Base-by-base conservation (phyloP, 169 alveolate species). In the Babesia divergens region DNA sequence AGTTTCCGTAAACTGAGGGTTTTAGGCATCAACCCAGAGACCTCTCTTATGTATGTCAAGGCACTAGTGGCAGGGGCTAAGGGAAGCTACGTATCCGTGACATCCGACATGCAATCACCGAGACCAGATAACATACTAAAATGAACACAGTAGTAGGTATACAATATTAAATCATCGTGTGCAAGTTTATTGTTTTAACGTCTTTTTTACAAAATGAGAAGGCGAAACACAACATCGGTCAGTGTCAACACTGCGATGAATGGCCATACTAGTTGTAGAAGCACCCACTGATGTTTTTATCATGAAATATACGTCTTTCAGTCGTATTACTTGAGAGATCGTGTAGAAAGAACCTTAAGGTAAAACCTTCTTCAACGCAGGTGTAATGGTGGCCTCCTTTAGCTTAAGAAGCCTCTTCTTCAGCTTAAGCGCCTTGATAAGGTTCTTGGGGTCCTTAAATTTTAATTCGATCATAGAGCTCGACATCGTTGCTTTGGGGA, bases 11-110 rank as follows among this genome's bases (percentile, higher is more conserved):
- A 80, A 38, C 59, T 91, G 34, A 84, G 84, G 74, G 90, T 96
- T 22, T 85, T 94, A 28, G 97, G 96, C 22, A 74, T 96, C 24
- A 96, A 96, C 89, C 92, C 91, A 38, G 96, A 85, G 62, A 89
- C 95, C 52, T 89, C 92, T 37, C 83, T 94, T 29, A 74, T 96
- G 51, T 86, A 90, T 66, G 89, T 96, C 16, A 92, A 89, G 76
- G 99, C 98, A 0, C 71, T 91, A 18, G 96, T 94, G 38, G 97
- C 99, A 9, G 99, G 99, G n/a, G 74, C 91, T 35, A 68, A 90
- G 55, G 95, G 95, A 18, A 75, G 93, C 42, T 80, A 89, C 71
- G 95, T 94, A 8, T 82, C 91, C 34, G 90, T 94, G 18, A 83
- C 85, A 37, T 94, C 96, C 43, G 90, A 94, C 42, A 40, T 77